Evolutionary conservation across 169 alveolate species (phyloP).

Genomic region (Toxoplasma gondii): DNA sequence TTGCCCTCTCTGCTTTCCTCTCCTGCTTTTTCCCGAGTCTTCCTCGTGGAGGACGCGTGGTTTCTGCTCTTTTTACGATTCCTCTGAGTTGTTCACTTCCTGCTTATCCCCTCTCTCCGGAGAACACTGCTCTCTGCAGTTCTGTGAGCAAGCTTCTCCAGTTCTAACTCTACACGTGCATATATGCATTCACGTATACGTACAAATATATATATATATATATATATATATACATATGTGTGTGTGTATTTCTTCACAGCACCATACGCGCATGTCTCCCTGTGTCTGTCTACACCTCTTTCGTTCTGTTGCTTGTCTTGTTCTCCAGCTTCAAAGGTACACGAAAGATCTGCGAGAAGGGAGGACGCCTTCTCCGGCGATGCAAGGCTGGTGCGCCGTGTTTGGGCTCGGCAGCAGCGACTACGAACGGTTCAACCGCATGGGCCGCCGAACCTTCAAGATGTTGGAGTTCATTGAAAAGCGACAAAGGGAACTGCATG

Average conservation of each 20-base stretch:
- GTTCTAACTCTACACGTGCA: no score
- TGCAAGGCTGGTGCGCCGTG: constrained; percentile 29
- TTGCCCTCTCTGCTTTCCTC: no score
- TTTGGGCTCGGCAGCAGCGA: constrained; percentile 51
- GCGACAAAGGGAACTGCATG: not conserved
- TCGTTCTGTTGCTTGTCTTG: not conserved
- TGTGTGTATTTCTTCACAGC: no score
- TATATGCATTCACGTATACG: not conserved
- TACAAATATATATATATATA: not conserved
- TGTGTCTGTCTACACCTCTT: not conserved
- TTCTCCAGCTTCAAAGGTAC: not conserved
- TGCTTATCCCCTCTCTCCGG: no score
- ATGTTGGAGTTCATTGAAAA: not conserved
- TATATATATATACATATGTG: no score
- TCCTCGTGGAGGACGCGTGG: no score
- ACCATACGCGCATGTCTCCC: no score
- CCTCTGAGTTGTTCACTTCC: no score
- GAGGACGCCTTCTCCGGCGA: not conserved
- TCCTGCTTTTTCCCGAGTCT: no score
- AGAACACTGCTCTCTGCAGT: no score
- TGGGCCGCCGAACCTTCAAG: constrained; percentile 21
- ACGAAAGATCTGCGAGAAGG: not conserved
- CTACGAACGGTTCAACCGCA: constrained; percentile 36
- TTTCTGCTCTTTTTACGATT: no score
- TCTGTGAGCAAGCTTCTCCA: no score